Conservation (phyloP, 257 asterid genomes). For the Fraxinus pennsylvanica region DNA sequence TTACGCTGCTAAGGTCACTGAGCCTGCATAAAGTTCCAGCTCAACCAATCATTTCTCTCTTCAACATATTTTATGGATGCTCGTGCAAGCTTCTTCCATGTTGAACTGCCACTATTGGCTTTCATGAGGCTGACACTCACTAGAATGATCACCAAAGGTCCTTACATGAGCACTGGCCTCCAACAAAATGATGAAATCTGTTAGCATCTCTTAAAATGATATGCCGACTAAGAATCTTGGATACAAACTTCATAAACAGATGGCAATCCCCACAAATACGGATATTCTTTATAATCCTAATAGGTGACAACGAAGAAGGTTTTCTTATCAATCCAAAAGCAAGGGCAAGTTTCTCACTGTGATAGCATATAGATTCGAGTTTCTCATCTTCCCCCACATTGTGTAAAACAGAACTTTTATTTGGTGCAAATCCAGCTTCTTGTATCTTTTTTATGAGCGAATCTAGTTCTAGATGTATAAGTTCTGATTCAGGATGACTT, state of each 20-base stretch:
- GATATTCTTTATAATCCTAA: background rate
- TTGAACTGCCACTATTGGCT: background rate
- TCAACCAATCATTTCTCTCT: background rate
- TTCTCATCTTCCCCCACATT: constrained; percentile 6
- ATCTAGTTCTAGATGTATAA: background rate
- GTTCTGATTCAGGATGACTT: constrained; percentile 4
- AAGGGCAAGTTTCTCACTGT: constrained; percentile 9
- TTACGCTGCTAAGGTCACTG: background rate
- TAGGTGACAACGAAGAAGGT: background rate
- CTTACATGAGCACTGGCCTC: background rate
- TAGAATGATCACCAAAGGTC: background rate
- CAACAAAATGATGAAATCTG: background rate
- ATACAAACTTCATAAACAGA: background rate
- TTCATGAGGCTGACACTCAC: background rate
- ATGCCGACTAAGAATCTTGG: background rate
- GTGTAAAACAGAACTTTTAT: background rate
- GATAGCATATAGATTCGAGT: background rate
- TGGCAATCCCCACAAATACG: constrained; percentile 1
- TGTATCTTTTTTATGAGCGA: background rate
- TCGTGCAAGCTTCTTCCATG: background rate
- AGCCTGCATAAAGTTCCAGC: background rate
- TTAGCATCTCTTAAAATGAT: constrained; percentile 2
- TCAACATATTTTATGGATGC: background rate
- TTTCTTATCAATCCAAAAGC: background rate
- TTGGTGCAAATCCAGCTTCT: background rate